Evolutionary conservation across 208 protist genomes (phyloP).

Genomic region (Trichomonas gallinae): DNA sequence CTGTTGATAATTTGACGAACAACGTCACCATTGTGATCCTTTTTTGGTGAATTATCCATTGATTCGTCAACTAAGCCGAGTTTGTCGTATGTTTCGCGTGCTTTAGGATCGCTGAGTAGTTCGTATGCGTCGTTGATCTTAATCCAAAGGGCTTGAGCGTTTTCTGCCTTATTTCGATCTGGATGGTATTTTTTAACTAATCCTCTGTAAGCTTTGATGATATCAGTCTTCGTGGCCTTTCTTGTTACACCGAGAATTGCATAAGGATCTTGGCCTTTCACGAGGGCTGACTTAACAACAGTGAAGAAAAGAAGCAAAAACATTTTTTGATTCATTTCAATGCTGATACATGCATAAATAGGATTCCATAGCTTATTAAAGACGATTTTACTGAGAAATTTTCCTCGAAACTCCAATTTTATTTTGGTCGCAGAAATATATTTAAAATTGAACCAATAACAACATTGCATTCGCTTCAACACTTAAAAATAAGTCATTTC

Average conservation of each 20-base stretch:
- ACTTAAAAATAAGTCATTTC: no score
- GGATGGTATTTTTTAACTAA: not conserved
- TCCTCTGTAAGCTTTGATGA: not conserved
- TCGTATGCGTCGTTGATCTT: constrained; percentile 11
- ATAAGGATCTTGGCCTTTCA: constrained; percentile 7
- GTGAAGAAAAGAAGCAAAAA: not conserved
- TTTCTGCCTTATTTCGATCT: not conserved
- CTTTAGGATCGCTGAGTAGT: not conserved
- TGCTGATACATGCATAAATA: no score
- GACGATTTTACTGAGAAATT: no score
- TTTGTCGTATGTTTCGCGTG: not conserved
- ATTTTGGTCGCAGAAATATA: no score
- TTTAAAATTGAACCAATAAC: no score
- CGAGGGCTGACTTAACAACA: not conserved
- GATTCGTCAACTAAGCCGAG: not conserved
- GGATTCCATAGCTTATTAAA: no score
- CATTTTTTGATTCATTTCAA: not conserved
- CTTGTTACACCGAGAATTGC: not conserved
- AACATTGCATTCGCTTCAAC: no score
- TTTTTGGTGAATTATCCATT: not conserved
- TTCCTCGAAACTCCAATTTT: no score
- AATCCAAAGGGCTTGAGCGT: not conserved
- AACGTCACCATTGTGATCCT: not conserved
- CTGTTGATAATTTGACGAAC: not conserved
- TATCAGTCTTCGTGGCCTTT: not conserved